Evolutionary conservation across 2,329 filamentous ascomycete genomes (phyloP), one percentile per base, ranked within the genome.

Genomic region (Penicillium sclerotigenum): DNA sequence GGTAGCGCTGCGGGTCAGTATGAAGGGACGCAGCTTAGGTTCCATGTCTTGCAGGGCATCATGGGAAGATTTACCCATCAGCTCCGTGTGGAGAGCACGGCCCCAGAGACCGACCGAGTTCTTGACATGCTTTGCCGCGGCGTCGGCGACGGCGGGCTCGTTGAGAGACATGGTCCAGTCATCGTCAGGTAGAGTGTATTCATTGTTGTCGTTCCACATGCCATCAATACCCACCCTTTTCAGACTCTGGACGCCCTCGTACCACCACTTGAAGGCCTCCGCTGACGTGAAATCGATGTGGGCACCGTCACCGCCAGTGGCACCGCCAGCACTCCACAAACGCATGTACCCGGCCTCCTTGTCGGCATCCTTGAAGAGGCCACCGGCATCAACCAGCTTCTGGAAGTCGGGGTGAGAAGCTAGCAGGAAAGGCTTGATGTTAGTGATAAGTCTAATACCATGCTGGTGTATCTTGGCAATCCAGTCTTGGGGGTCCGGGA

Each of bases 171-270:
- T 81, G 54, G 83, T 73, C 87, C 87, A 90, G 24, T 81, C 77
- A 57, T 90, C 87, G 58, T 83, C 78, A 0, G 84, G 80, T 3
- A 88, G 79, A 0, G 83, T 85, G 68, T 89, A 90, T 69, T 90
- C 87, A 62, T 90, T 90, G 71, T 90, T 90, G 68, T 90, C 87
- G 61, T 90, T 90, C 87, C 88, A 90, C 74, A 90, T 89, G 46
- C 81, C 87, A 61, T 89, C 87, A 54, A 90, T 87, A 1, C 87
- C 87, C 9, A 83, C 73, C 26, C 81, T 74, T 52, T 83, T 83
- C 1, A 90, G 77, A 47, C 79, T 80, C 56, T 82, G 80, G 9
- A 88, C 83, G 1, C 87, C 87, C 0, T 88, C 77, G 58, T 83
- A 87, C 88, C 88, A 90, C 85, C 86, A 90, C 16, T 84, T 75